Percentiles rank a stretch among this genome's conserved stretches.
phyloP scores from a whole-genome alignment of 73 alveolate species.

The Durusdinium trenchii region DNA sequence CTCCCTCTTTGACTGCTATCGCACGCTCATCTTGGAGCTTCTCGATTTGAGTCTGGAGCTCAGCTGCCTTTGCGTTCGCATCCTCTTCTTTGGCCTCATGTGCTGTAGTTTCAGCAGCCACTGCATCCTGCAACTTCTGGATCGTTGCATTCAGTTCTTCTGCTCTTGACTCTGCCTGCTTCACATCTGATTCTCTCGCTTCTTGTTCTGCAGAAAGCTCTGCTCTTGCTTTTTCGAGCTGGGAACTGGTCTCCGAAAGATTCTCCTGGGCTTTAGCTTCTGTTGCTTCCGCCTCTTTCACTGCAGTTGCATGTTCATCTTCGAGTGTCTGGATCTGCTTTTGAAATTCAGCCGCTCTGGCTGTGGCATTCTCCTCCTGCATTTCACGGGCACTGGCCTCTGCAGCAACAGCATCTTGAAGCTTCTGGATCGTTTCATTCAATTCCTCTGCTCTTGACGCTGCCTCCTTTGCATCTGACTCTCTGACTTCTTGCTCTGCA shows the following conservation, averaged over 20 bases:
- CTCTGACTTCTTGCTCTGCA: slow-evolving; percentile 34
- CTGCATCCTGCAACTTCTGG: slow-evolving; percentile 17
- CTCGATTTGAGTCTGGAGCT: background rate
- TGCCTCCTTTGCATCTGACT: slow-evolving; percentile 28
- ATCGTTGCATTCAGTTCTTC: slow-evolving; percentile 65
- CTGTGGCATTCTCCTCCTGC: background rate
- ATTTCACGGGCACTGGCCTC: slow-evolving; percentile 29
- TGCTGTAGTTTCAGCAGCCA: slow-evolving; percentile 27
- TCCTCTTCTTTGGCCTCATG: background rate
- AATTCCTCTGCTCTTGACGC: background rate
- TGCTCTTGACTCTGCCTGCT: background rate
- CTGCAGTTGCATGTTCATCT: slow-evolving; percentile 62
- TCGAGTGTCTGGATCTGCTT: background rate
- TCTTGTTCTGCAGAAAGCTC: slow-evolving; percentile 46
- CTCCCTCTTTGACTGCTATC: slow-evolving; percentile 21
- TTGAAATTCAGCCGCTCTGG: background rate
- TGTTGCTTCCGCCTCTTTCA: slow-evolving; percentile 1
- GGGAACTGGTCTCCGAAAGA: background rate
- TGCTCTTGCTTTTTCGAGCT: slow-evolving; percentile 11
- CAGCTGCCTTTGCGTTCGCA: background rate
- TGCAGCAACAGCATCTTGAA: slow-evolving; percentile 28
- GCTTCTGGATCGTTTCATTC: slow-evolving; percentile 43
- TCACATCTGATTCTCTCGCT: slow-evolving; percentile 6
- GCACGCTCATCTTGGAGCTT: slow-evolving; percentile 30
- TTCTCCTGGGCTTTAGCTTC: slow-evolving; percentile 39